Evolutionary conservation across 148 eudicot genomes (phyloP).

Genomic region (Linanthus parryae): DNA sequence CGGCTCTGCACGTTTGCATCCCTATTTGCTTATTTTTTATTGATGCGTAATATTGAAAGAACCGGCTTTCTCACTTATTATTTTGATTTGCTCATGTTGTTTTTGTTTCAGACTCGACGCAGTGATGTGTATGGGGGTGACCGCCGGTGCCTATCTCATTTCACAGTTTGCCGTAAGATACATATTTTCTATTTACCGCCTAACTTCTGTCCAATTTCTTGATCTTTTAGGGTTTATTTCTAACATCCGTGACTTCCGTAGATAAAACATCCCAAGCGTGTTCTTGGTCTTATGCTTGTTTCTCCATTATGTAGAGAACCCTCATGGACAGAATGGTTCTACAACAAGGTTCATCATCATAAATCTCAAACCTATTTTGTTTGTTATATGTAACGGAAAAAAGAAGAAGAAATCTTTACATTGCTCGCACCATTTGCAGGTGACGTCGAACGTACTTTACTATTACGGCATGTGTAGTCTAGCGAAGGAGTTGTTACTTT

Average conservation of each 20-base stretch:
- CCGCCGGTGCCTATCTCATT: conserved; percentile 89
- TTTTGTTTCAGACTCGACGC: conserved; percentile 55
- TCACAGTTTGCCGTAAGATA: conserved; percentile 82
- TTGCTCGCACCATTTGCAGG: conserved; percentile 33
- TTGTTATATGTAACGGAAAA: too few relatives aligned
- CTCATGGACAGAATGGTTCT: conserved; percentile 97
- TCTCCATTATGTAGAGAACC: conserved; percentile 96
- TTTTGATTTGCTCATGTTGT: not conserved
- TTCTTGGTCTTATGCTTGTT: conserved; percentile 85
- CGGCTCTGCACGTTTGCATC: too few relatives aligned
- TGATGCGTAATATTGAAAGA: too few relatives aligned
- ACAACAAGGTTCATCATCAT: conserved; percentile 66
- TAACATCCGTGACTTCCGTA: too few relatives aligned
- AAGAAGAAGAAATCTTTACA: conserved; percentile 4
- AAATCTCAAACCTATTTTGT: conserved; percentile 16
- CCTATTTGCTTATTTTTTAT: too few relatives aligned
- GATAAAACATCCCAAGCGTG: conserved; percentile 68
- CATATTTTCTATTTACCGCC: not conserved
- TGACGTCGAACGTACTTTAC: conserved; percentile 73
- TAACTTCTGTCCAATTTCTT: not conserved
- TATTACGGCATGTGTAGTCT: conserved; percentile 84
- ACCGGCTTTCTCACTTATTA: too few relatives aligned
- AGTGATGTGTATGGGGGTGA: conserved; percentile 94
- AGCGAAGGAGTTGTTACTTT: conserved; percentile 79
- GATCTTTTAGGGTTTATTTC: conserved; percentile 10